Conservation (phyloP, 768 basidiomycete species). For the Cantharellus cinnabarinus region DNA sequence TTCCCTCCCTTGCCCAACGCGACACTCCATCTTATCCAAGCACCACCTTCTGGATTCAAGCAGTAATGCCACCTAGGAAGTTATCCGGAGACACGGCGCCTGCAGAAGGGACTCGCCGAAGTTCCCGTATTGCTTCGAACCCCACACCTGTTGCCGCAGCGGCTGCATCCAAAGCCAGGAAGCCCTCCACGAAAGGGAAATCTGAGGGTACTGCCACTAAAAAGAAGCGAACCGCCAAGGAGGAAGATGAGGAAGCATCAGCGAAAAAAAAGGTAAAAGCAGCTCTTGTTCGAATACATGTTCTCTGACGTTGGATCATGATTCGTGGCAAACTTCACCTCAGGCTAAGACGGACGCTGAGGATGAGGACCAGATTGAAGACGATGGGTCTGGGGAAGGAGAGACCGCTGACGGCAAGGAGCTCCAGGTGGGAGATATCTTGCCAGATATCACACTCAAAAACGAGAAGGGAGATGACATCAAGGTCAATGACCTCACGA, state of each 20-base stretch:
- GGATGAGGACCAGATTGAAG: slow-evolving; percentile 2
- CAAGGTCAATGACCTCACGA: slow-evolving; percentile 38
- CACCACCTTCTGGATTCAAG: background rate
- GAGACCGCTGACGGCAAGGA: slow-evolving; percentile 1
- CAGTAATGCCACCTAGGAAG: background rate
- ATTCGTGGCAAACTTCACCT: background rate
- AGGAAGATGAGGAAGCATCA: slow-evolving; percentile 6
- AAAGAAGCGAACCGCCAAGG: slow-evolving; percentile 7
- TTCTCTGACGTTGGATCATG: background rate
- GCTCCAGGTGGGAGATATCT: slow-evolving; percentile 51
- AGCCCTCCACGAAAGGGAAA: background rate
- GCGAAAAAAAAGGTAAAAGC: slow-evolving; percentile 10
- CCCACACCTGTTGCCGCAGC: background rate
- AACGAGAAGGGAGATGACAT: slow-evolving; percentile 73
- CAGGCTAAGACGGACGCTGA: background rate
- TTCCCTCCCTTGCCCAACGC: background rate
- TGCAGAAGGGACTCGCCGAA: background rate
- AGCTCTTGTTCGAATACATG: background rate
- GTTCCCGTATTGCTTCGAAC: background rate
- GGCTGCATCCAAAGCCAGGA: background rate
- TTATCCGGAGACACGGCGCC: background rate
- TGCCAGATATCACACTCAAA: slow-evolving; percentile 58
- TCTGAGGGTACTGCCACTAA: slow-evolving; percentile 6
- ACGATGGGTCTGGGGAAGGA: slow-evolving; percentile 7
- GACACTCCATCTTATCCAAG: background rate